Percentiles rank a stretch among this genome's conserved stretches.
phyloP scores from a whole-genome alignment of 257 asterid genomes.

The Fraxinus excelsior region DNA sequence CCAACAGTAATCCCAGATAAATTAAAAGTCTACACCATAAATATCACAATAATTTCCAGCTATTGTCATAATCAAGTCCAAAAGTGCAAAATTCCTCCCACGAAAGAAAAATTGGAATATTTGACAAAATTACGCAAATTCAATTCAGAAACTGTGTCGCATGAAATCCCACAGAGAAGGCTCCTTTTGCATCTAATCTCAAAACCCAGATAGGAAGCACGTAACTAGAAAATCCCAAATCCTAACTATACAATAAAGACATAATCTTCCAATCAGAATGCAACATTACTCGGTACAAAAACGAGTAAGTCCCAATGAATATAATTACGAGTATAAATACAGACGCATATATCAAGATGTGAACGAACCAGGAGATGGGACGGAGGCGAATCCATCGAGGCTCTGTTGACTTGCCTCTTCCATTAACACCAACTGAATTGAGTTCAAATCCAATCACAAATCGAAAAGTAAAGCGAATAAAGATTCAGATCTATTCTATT shows the following conservation, averaged over 20 bases:
- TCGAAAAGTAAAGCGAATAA: constrained; percentile 17
- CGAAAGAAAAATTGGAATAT: neutral
- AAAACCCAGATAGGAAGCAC: neutral
- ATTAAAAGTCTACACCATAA: neutral
- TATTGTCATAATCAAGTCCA: neutral
- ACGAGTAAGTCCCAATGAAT: constrained; percentile 12
- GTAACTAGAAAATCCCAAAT: constrained; percentile 6
- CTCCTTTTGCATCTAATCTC: neutral
- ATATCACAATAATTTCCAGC: neutral
- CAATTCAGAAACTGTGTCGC: neutral
- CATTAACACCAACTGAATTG: constrained; percentile 45
- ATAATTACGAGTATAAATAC: constrained; percentile 2
- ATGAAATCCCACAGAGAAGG: neutral
- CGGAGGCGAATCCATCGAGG: constrained; percentile 67
- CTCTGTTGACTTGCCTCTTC: constrained; percentile 62
- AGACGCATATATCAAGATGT: constrained; percentile 9
- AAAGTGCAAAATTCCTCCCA: neutral
- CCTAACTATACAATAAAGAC: constrained; percentile 1
- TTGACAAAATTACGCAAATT: neutral
- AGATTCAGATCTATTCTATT: constrained; percentile 47
- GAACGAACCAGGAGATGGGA: constrained; percentile 62
- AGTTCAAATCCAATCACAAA: constrained; percentile 33
- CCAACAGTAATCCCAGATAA: neutral
- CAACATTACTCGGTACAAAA: neutral
- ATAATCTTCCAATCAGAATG: neutral